Conservation (phyloP, 345 rosid genomes). For the Excoecaria cochinchinensis region DNA sequence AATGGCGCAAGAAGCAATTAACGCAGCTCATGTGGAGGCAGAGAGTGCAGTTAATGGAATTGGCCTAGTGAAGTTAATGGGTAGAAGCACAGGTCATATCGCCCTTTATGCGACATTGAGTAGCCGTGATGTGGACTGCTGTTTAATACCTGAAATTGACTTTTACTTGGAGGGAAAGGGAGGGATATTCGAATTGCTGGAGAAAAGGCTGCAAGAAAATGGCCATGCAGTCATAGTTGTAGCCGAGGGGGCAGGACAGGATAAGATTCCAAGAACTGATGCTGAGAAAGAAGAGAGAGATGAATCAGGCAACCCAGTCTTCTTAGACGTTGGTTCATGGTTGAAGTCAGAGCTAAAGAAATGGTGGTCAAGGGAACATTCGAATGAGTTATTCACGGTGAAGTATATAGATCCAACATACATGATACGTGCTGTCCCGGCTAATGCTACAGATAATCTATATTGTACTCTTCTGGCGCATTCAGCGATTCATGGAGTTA, state of each 20-base stretch:
- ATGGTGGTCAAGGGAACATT: conserved; percentile 76
- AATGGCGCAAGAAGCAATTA: conserved; percentile 84
- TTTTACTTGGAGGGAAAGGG: conserved; percentile 75
- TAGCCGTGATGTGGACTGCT: conserved; percentile 93
- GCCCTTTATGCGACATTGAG: conserved; percentile 82
- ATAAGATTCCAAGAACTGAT: conserved; percentile 63
- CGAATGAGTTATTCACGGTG: conserved; percentile 61
- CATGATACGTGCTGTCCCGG: conserved; percentile 90
- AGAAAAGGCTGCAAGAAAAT: conserved; percentile 40
- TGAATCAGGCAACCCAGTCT: conserved; percentile 77
- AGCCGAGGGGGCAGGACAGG: conserved; percentile 94
- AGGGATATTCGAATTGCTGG: conserved; percentile 75
- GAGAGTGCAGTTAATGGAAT: conserved; percentile 91
- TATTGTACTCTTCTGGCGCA: conserved; percentile 87
- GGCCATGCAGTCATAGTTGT: conserved; percentile 86
- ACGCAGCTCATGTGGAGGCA: conserved; percentile 85
- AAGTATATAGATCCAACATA: conserved; percentile 92
- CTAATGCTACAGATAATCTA: conserved; percentile 72
- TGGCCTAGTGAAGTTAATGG: conserved; percentile 89
- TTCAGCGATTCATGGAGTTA: conserved; percentile 85
- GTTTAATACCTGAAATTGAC: conserved; percentile 70
- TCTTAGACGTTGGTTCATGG: conserved; percentile 84
- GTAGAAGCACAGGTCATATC: conserved; percentile 91
- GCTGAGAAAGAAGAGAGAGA: conserved; percentile 68
- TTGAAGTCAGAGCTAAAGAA: conserved; percentile 64